Percentiles rank a stretch among this genome's conserved stretches.
phyloP scores from a whole-genome alignment of 148 eudicot species.

The Persicaria maculosa region DNA sequence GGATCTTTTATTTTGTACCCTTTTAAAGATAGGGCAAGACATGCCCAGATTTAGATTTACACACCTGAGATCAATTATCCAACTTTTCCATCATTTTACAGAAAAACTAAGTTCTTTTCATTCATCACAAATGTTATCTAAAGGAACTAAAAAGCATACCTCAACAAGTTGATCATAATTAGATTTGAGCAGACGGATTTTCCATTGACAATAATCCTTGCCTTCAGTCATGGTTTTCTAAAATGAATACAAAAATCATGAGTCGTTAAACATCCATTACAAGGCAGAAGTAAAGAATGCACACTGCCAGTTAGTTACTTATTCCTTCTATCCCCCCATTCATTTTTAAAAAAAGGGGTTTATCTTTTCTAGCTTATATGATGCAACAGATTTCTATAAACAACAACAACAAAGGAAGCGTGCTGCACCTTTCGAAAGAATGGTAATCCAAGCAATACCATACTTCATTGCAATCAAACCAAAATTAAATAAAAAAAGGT shows the following conservation, averaged over 20 bases:
- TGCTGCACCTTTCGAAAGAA: too few species aligned
- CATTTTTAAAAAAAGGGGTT: neutral
- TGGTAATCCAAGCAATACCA: too few species aligned
- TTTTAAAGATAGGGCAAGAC: neutral
- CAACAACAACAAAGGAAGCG: too few species aligned
- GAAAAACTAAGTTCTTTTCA: neutral
- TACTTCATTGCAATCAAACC: too few species aligned
- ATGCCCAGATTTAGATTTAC: neutral
- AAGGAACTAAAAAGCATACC: constrained; percentile 32
- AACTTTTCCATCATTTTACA: neutral
- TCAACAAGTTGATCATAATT: constrained; percentile 95
- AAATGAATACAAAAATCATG: constrained; percentile 13
- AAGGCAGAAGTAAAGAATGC: neutral
- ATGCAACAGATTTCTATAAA: neutral
- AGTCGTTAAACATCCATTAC: neutral
- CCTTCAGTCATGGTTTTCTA: constrained; percentile 96
- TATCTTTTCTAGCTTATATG: neutral
- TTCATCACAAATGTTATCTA: neutral
- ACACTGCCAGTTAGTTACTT: constrained; percentile 2
- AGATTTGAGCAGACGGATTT: constrained; percentile 82
- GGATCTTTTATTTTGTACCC: neutral
- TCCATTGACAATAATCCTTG: constrained; percentile 91
- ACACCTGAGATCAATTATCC: neutral
- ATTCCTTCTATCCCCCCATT: neutral
- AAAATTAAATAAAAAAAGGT: too few species aligned